A percentile compares a stretch with the other conserved stretches of the same genome.
Evolutionary conservation across 2,329 filamentous ascomycete species (phyloP).

Genomic region (Xylaria digitata): DNA sequence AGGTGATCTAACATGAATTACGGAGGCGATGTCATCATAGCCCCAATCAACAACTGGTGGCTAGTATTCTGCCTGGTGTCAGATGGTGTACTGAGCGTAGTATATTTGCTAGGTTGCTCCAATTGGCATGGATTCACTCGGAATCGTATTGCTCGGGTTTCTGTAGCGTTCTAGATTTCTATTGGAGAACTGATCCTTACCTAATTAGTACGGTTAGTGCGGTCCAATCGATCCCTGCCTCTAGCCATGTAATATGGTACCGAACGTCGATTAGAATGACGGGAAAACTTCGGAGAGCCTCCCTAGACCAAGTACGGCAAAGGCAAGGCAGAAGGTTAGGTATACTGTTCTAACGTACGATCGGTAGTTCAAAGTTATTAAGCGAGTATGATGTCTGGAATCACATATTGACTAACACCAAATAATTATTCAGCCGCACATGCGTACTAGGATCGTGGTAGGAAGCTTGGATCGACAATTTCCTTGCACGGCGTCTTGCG

Average conservation of each 20-base stretch:
- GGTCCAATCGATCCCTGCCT: slow-evolving; percentile 18
- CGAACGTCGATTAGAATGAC: too few relatives aligned
- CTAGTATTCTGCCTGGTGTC: slow-evolving; percentile 8
- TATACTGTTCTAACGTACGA: not conserved
- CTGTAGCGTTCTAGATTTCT: slow-evolving; percentile 8
- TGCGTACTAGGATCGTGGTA: not conserved
- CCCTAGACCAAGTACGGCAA: not conserved
- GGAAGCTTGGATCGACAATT: slow-evolving; percentile 3
- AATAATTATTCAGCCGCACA: slow-evolving; percentile 4
- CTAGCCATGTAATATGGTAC: too few relatives aligned
- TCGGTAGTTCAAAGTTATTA: not conserved
- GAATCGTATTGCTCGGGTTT: slow-evolving; percentile 33
- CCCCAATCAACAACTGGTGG: not conserved
- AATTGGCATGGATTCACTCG: slow-evolving; percentile 10
- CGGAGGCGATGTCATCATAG: slow-evolving; percentile 13
- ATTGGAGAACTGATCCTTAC: not conserved
- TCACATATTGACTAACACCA: not conserved
- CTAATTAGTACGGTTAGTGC: slow-evolving; percentile 21
- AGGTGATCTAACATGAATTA: not conserved
- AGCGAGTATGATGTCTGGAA: not conserved
- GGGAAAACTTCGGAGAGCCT: too few relatives aligned
- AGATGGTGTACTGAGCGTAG: not conserved
- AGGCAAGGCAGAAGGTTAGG: not conserved
- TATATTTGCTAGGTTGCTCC: slow-evolving; percentile 5
- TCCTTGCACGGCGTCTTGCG: not conserved